These are phyloP conservation scores for Rhizomucor miehei DNA, from an alignment of 371 early-diverging fungal species.

Conservation along the genomic window DNA sequence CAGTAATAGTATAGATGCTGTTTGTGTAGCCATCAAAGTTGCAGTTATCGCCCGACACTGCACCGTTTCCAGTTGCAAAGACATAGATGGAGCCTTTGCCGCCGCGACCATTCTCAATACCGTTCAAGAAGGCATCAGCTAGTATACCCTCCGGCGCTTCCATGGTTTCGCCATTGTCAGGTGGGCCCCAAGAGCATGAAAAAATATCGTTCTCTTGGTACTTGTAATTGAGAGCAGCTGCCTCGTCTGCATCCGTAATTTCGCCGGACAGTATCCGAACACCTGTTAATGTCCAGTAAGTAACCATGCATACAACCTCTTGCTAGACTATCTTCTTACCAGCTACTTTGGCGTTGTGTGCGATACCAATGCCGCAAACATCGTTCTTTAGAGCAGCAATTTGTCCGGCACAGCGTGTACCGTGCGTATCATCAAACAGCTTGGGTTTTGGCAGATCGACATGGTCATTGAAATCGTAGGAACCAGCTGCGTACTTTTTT, in stretches of 20 bases:
- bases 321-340: constrained; percentile 42
- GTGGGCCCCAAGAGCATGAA: constrained; percentile 95
- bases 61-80: constrained; percentile 97
- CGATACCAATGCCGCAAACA: constrained; percentile 95
- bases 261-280: constrained; percentile 88
- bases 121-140: constrained; percentile 78
- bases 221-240: constrained; percentile 82
- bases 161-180: constrained; percentile 86
- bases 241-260: constrained; percentile 89
- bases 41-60: constrained; percentile 80
- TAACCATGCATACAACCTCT: neutral
- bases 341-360: constrained; percentile 83
- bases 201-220: constrained; percentile 89
- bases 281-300: constrained; percentile 46
- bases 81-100: constrained; percentile 91
- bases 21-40: constrained; percentile 98
- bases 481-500: constrained; percentile 73
- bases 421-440: constrained; percentile 84
- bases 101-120: constrained; percentile 78
- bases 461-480: constrained; percentile 92
- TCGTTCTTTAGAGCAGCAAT: constrained; percentile 89
- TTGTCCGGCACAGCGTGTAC: constrained; percentile 97
- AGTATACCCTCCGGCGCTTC: constrained; percentile 86
- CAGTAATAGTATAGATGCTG: constrained; percentile 91
- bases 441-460: constrained; percentile 73